Base-by-base conservation (phyloP, 2,329 filamentous ascomycete species). In the Colletotrichum spinosum region DNA sequence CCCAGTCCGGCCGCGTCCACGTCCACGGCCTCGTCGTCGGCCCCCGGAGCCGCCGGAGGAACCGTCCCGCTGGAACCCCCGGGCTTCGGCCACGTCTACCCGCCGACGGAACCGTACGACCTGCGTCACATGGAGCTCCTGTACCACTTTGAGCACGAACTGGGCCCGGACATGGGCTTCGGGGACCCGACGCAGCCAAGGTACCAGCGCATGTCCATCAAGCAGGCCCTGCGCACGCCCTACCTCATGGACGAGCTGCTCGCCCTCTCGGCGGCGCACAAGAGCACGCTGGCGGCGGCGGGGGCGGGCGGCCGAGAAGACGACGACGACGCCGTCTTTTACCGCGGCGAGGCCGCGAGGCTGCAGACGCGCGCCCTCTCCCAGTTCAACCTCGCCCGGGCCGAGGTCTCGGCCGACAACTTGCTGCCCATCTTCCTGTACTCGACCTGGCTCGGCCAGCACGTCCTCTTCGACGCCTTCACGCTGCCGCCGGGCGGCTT, bases 201-300 rank as follows among this genome's bases (percentile, higher is more conserved):
- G 2, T 60, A 55, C 35, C 57, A 55, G 5, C 38, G 49, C 2
- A 56, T 55, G 57, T 53, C 57, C 9, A 17, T 61, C 15, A 41
- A 52, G 44, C 41, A 65, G 15, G 58, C 62, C 6, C 34, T 62
- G 7, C 69, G 73, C 37, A 73, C 74, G 3, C 83, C 80, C 1
- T 85, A 81, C 58, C 76, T 83, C 4, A 78, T 85, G 67, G 81
- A 85, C 60, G 76, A 83, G 68, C 51, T 83, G 6, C 76, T 85
- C 10, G 83, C 81, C 44, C 68, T 82, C 51, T 76, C 81, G 11
- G 81, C 83, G 5, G 73, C 81, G 3, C 81, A 85, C 60, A 68
- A 75, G 51, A 78, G 76, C 60, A 75, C 71, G 2, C 68, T 76
- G 2, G 71, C 72, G 6, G 55, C 15, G 15, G 17, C 17, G 17